These are phyloP conservation scores for Aspergillus fischeri DNA, from an alignment of 2,329 filamentous ascomycete species.

Conservation along the genomic window DNA sequence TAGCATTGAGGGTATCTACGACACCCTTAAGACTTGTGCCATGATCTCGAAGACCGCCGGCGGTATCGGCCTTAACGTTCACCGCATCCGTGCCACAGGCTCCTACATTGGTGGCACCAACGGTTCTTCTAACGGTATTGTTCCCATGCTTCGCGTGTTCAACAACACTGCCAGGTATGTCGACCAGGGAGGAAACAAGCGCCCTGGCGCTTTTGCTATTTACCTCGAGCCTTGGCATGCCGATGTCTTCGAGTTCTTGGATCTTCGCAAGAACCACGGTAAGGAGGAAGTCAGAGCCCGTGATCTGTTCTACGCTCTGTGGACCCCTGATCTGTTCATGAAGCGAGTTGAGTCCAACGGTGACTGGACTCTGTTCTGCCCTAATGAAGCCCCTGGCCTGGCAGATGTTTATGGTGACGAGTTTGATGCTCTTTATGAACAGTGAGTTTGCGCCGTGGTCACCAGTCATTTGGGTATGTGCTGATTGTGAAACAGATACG, in stretches of 20 bases:
- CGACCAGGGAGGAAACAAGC: conserved; percentile 98
- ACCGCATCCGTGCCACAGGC: conserved; percentile 93
- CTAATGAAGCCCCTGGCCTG: conserved; percentile 90
- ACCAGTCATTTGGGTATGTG: not conserved
- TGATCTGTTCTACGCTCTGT: conserved; percentile 94
- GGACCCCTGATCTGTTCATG: conserved; percentile 99
- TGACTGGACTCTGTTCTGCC: conserved; percentile 97
- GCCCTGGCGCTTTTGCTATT: conserved; percentile 95
- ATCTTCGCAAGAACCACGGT: conserved; percentile 97
- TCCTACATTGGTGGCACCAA: conserved; percentile 99
- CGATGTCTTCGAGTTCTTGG: conserved; percentile 95
- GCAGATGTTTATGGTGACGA: conserved; percentile 97
- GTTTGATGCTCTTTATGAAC: conserved; percentile 89
- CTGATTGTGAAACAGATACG: conserved; percentile 58
- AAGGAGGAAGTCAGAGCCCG: conserved; percentile 97
- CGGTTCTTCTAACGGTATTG: conserved; percentile 93
- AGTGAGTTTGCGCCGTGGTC: conserved; percentile 25
- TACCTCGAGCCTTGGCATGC: conserved; percentile 99
- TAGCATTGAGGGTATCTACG: conserved; percentile 98
- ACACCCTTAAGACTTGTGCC: conserved; percentile 97
- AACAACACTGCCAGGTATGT: conserved; percentile 99
- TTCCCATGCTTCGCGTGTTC: conserved; percentile 97
- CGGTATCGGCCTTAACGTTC: conserved; percentile 93
- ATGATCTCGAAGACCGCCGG: conserved; percentile 99
- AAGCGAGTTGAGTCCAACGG: conserved; percentile 96